Base-by-base conservation (phyloP, 2,329 filamentous ascomycete genomes). In the Aureobasidium uvarum region DNA sequence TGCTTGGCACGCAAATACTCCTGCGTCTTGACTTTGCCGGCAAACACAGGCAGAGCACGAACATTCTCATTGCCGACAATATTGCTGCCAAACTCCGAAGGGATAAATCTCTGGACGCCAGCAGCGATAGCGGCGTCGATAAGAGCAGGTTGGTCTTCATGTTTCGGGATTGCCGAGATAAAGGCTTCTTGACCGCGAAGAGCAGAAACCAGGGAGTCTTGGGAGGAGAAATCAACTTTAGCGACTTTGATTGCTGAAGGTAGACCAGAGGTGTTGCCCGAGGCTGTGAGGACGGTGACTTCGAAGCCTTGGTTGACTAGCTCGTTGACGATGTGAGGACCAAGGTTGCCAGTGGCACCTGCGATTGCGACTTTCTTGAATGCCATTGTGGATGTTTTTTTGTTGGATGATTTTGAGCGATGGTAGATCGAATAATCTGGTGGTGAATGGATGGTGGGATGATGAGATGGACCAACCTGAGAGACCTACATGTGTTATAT, bases 21-120 rank as follows among this genome's bases (percentile, higher is more conserved):
- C 13, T 74, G 70, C 46, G 74, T 74, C 46, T 70, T 67, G 14
- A 73, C 72, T 66, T 80, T 81, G 28, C 67, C 69, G 8, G 68
- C 68, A 66, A 74, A 80, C 7, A 78, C 74, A 0, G 78, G 78
- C 25, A 80, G 65, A 1, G 59, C 66, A 4, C 69, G 64, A 0
- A 72, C 69, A 2, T 71, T 69, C 0, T 71, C 68, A 66, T 78
- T 76, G 25, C 58, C 62, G 16, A 31, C 11, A n/a, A 75, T 73
- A 63, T 80, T 74, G 39, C 72, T 69, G 60, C 76, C 77, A 67
- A 78, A 81, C 64, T 80, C 79, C 33, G 75, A 72, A 13, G 79
- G 78, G 33, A 81, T 73, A 68, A 79, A 77, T 18, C 76, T 74
- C 52, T 70, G 72, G 3, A 80, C 78, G 10, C 76, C 75, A 8